Percentiles rank a stretch among this genome's conserved stretches.
Evolutionary conservation across 352 stramenopile species (phyloP).

Genomic region (Pythium rishiriense): DNA sequence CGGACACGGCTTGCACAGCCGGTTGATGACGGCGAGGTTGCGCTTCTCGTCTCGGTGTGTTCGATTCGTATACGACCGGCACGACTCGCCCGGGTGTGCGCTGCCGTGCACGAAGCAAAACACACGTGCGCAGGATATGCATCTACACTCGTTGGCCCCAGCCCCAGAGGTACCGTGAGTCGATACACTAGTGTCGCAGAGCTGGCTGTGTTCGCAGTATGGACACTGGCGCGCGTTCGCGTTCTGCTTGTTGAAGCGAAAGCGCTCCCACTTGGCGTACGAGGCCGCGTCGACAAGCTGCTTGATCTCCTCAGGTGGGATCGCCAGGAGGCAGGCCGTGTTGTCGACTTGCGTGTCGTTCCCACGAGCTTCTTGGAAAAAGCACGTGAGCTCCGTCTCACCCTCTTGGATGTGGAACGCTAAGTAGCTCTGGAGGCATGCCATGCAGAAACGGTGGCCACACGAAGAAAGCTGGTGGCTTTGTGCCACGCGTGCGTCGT

Average conservation of each 20-base stretch:
- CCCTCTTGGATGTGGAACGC: conserved; percentile 67
- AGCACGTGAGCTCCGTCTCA: conserved; percentile 70
- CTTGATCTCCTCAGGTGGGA: conserved; percentile 45
- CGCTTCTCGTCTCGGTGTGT: conserved; percentile 67
- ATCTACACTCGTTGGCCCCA: conserved; percentile 34
- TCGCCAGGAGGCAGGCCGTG: conserved; percentile 37
- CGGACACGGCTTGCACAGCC: conserved; percentile 84
- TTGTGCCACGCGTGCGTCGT: conserved; percentile 41
- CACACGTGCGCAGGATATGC: conserved; percentile 41
- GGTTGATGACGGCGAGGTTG: conserved; percentile 69
- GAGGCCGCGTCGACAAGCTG: conserved; percentile 41
- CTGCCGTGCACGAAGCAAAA: conserved; percentile 88
- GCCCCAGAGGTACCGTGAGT: not conserved
- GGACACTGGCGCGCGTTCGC: conserved; percentile 57
- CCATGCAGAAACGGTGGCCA: conserved; percentile 57
- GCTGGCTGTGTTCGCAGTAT: conserved; percentile 58
- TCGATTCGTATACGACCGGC: conserved; percentile 60
- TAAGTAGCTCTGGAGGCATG: conserved; percentile 63
- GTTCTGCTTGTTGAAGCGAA: conserved; percentile 85
- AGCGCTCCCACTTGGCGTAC: conserved; percentile 75
- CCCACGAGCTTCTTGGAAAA: conserved; percentile 41
- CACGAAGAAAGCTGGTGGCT: conserved; percentile 44
- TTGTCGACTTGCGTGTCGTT: not conserved
- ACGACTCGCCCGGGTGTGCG: conserved; percentile 63
- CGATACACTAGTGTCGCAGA: conserved; percentile 27